Percentiles rank a stretch among this genome's conserved stretches.
Evolutionary conservation across 129 eudicot species (phyloP).

Genomic region (Flaveria sonorensis): DNA sequence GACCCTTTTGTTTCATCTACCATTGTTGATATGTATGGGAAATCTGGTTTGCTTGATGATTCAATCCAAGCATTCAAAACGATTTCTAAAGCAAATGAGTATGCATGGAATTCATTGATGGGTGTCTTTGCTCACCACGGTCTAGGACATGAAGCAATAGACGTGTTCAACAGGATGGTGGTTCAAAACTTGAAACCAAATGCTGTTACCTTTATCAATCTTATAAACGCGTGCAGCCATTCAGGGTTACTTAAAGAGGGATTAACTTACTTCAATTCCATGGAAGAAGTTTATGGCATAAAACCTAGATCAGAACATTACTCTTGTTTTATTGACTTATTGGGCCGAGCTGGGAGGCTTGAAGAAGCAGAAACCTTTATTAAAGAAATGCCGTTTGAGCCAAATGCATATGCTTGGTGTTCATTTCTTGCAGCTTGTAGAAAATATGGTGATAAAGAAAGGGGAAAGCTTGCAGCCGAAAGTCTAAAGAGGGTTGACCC

Average conservation of each 20-base stretch:
- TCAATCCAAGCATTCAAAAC: slow-evolving; percentile 35
- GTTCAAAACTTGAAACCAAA: slow-evolving; percentile 36
- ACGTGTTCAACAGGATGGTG: slow-evolving; percentile 37
- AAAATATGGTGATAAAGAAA: slow-evolving; percentile 41
- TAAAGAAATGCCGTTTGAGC: slow-evolving; percentile 45
- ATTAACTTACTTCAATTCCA: slow-evolving; percentile 38
- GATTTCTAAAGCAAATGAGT: slow-evolving; percentile 28
- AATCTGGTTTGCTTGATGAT: slow-evolving; percentile 50
- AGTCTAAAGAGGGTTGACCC: slow-evolving; percentile 43
- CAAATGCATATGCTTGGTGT: slow-evolving; percentile 53
- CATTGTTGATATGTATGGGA: slow-evolving; percentile 54
- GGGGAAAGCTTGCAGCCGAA: slow-evolving; percentile 50
- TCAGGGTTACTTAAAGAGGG: slow-evolving; percentile 49
- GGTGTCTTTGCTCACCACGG: slow-evolving; percentile 53
- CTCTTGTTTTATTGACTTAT: slow-evolving; percentile 51
- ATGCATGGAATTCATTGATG: slow-evolving; percentile 46
- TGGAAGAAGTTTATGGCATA: slow-evolving; percentile 40
- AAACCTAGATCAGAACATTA: slow-evolving; percentile 49
- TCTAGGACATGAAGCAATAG: slow-evolving; percentile 39
- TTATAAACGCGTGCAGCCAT: slow-evolving; percentile 53
- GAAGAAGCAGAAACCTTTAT: slow-evolving; percentile 51
- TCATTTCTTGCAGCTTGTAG: slow-evolving; percentile 50
- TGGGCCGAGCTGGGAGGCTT: slow-evolving; percentile 52
- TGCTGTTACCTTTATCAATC: slow-evolving; percentile 42
- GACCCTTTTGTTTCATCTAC: slow-evolving; percentile 46